Evolutionary conservation across 1,284 basidiomycete species (phyloP).

Genomic region (Coniophora puteana): DNA sequence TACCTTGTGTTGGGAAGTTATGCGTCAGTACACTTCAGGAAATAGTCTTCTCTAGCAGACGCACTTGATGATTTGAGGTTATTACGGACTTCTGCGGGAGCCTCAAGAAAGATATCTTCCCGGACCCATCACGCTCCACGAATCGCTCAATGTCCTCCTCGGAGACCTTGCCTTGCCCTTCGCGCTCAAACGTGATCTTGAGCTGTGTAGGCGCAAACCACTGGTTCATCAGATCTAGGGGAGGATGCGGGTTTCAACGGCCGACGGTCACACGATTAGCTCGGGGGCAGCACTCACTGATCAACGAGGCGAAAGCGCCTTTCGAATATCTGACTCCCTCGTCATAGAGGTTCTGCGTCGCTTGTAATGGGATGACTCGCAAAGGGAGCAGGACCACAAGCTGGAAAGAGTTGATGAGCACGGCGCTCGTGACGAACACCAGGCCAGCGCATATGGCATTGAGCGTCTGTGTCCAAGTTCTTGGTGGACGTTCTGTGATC

Average conservation of each 20-base stretch:
- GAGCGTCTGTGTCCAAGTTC: conserved; percentile 50
- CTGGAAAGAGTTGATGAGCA: conserved; percentile 72
- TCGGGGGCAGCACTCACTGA: conserved; percentile 54
- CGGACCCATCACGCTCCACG: conserved; percentile 53
- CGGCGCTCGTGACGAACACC: conserved; percentile 64
- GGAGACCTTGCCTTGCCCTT: conserved; percentile 60
- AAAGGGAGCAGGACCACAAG: conserved; percentile 66
- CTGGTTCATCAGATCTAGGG: conserved; percentile 70
- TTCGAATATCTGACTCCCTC: conserved; percentile 77
- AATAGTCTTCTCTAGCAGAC: conserved; percentile 15
- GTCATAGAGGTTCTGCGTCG: conserved; percentile 52
- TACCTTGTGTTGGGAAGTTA: conserved; percentile 46
- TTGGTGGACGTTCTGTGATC: conserved; percentile 54
- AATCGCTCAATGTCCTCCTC: conserved; percentile 51
- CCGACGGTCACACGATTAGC: conserved; percentile 6
- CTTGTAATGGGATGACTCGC: conserved; percentile 48
- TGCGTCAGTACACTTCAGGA: conserved; percentile 2
- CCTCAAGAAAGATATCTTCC: conserved; percentile 57
- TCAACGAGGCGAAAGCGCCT: conserved; percentile 72
- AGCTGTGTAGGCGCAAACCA: conserved; percentile 81
- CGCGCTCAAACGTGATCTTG: conserved; percentile 69
- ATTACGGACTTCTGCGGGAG: conserved; percentile 77
- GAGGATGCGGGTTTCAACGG: conserved; percentile 10
- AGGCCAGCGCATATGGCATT: conserved; percentile 52
- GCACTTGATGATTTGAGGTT: conserved; percentile 80